Conservation (phyloP, 306 rosid species). For the Malus asiatica region DNA sequence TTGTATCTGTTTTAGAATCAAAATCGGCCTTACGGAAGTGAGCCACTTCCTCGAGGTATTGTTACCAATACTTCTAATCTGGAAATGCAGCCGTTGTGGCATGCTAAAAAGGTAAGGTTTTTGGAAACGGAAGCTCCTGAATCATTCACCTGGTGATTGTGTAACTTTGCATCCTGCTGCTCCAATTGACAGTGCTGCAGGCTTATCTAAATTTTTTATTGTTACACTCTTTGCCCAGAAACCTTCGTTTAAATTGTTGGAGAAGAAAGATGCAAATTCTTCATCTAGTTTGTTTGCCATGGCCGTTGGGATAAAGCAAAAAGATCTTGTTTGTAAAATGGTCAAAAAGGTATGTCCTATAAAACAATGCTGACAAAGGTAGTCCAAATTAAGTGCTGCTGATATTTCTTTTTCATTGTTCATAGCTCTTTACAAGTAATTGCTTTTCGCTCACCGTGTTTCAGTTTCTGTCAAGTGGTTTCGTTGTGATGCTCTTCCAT, state of each 20-base stretch:
- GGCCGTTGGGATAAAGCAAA: constrained; percentile 77
- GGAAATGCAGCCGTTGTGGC: constrained; percentile 63
- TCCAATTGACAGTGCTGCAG: neutral
- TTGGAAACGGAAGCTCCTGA: neutral
- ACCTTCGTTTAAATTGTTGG: constrained; percentile 1
- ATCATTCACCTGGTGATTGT: neutral
- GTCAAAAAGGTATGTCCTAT: constrained; percentile 58
- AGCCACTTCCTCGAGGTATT: constrained; percentile 71
- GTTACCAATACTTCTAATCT: constrained; percentile 52
- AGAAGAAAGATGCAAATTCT: constrained; percentile 28
- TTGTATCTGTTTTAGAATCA: constrained; percentile 48
- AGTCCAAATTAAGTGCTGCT: neutral
- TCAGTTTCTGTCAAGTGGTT: constrained; percentile 66
- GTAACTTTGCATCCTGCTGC: neutral
- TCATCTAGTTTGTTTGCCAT: constrained; percentile 49
- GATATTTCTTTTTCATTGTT: neutral
- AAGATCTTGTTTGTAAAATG: constrained; percentile 63
- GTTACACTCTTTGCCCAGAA: neutral
- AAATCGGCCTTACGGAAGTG: constrained; percentile 67
- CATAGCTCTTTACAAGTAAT: neutral
- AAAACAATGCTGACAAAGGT: neutral
- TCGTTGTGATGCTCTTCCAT: constrained; percentile 78
- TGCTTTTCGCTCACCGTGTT: constrained; percentile 2
- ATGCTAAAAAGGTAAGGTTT: constrained; percentile 19
- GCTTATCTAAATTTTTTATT: neutral